Base-by-base conservation (phyloP, 495 filamentous ascomycete species). In the Penicillium paradoxum region DNA sequence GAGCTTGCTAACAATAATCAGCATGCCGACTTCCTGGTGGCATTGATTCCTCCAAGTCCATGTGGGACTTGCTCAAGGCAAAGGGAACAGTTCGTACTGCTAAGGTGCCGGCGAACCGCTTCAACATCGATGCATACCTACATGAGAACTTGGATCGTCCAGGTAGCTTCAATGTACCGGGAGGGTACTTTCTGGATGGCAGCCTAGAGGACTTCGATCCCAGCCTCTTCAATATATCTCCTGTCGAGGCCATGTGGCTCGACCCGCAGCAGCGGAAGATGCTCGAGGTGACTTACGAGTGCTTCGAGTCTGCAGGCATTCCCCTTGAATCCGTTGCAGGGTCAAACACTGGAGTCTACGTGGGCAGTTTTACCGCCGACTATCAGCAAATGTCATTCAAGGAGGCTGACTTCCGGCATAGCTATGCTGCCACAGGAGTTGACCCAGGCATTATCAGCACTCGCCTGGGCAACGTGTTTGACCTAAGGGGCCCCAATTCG, bases 301-400 rank as follows among this genome's bases (percentile, higher is more conserved):
- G 60, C 24, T 24, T 68, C 0, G 62, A 68, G 27, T 55, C 44
- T 33, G 62, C 51, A 2, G 60, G 59, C n/a, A 19, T 49, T 7
- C 14, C 51, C 5, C 24, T 55, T 5, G 39, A 58, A 3, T 46
- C 53, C 2, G 42, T 79, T 13, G 52, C 73, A 1, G 74, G 72
- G 24, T 63, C 69, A 1, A 63, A 71, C 27, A 78, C 73, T 8
- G 69, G 63, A 13, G 70, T 73, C 15, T 80, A 64, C 49, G 68
- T 73, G 9, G 76, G 73, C 19, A 55, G 49, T 17, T 62, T 55
- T 25, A 34, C 48, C 22, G 40, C 45, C n/a, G 55, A 62, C 48
- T 62, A 52, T 32, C n/a, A 48, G 41, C 25, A 33, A 13, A 54
- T 57, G 46, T 15, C 44, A 22, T 34, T 46, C 44, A 33, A 34